Percentiles rank a stretch among this genome's conserved stretches.
Conservation (phyloP, 306 rosid species). For the Acacia crassicarpa region DNA sequence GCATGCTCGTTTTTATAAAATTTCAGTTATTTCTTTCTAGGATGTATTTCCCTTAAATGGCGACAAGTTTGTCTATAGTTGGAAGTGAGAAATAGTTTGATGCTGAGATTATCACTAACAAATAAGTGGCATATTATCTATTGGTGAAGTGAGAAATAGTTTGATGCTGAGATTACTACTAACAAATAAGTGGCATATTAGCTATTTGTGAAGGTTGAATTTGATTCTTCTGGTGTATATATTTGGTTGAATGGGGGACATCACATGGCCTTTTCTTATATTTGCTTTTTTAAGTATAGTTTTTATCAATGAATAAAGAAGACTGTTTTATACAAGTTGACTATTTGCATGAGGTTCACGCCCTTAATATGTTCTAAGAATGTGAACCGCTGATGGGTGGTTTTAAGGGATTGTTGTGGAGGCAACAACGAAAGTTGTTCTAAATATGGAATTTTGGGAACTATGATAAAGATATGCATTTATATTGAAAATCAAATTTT, state of each 20-base stretch:
- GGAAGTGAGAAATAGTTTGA: too few species aligned
- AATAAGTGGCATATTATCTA: too few species aligned
- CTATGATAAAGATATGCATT: neutral
- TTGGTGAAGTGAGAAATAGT: neutral
- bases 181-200: neutral
- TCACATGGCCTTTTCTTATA: neutral
- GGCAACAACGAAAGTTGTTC: neutral
- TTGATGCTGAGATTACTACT: neutral
- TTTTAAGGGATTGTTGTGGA: neutral
- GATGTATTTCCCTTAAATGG: neutral
- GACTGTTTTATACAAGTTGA: neutral
- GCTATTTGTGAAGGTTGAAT: constrained; percentile 18
- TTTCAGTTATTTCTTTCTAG: constrained; percentile 6
- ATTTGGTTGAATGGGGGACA: constrained; percentile 12
- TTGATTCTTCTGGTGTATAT: neutral
- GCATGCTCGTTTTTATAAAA: neutral
- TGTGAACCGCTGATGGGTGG: neutral
- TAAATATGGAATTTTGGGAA: neutral
- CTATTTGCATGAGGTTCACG: neutral
- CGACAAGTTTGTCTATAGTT: neutral
- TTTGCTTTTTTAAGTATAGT: neutral
- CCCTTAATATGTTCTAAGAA: neutral
- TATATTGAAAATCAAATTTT: neutral
- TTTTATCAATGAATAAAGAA: neutral
- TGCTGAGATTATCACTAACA: too few species aligned